Conservation (phyloP, 768 basidiomycete genomes). For the Lactarius akahatsu region DNA sequence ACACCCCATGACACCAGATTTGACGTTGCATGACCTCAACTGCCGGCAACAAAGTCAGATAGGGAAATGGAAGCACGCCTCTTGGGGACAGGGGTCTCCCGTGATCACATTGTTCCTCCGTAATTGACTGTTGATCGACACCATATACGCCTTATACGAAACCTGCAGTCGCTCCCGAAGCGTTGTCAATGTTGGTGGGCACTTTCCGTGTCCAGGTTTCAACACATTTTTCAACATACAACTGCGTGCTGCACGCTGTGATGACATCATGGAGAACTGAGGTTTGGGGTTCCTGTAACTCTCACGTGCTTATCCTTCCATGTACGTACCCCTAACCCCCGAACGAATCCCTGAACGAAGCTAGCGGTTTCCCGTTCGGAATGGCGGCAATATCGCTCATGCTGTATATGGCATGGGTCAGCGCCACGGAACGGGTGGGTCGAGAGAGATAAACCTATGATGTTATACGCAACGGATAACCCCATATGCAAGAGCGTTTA, state of each 20-base stretch:
- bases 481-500: background rate
- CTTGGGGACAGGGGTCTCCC: background rate
- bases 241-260: background rate
- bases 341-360: background rate
- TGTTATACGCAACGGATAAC: background rate
- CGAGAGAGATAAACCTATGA: background rate
- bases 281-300: background rate
- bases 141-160: background rate
- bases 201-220: background rate
- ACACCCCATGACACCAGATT: slow-evolving; percentile 14
- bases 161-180: slow-evolving; percentile 1
- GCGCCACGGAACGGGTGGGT: background rate
- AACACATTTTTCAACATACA: background rate
- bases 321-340: background rate
- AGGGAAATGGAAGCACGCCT: background rate
- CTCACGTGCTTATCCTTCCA: background rate
- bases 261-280: background rate
- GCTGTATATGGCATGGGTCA: background rate
- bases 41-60: background rate
- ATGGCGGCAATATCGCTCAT: background rate
- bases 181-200: background rate
- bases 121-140: background rate
- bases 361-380: background rate
- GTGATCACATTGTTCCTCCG: background rate
- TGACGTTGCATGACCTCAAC: background rate